Evolutionary conservation across 345 rosid genomes (phyloP).

Genomic region (Arabidopsis arenosa): DNA sequence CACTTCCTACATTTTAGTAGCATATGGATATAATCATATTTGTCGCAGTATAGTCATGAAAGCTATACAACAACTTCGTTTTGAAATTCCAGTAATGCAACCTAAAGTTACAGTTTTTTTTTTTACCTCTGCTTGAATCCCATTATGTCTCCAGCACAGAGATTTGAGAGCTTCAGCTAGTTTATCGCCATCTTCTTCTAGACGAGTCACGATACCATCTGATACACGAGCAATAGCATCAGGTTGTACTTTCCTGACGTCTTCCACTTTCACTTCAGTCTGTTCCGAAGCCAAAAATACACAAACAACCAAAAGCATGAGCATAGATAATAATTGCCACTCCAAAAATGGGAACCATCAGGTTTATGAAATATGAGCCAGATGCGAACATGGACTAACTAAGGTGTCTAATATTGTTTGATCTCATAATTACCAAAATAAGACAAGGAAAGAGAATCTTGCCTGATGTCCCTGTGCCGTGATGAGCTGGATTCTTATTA

Average conservation of each 20-base stretch:
- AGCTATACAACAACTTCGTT: conserved; percentile 1
- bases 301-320: conserved; percentile 39
- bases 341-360: background rate
- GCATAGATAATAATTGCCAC: conserved; percentile 1
- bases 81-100: background rate
- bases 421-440: conserved; percentile 16
- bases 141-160: conserved; percentile 82
- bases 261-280: conserved; percentile 74
- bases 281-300: conserved; percentile 42
- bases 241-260: conserved; percentile 67
- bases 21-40: background rate
- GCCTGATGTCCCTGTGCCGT: conserved; percentile 69
- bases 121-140: conserved; percentile 86
- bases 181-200: conserved; percentile 71
- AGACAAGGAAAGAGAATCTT: background rate
- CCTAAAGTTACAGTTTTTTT: background rate
- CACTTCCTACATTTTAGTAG: conserved; percentile 63
- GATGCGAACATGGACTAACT: background rate
- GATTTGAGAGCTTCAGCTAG: conserved; percentile 71
- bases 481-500: conserved; percentile 73
- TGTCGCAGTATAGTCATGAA: background rate
- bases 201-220: conserved; percentile 58
- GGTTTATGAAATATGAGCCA: background rate
- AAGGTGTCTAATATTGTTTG: background rate
- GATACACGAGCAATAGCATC: conserved; percentile 79